These are phyloP conservation scores for Neurospora terricola DNA, from an alignment of 495 filamentous ascomycete species.

Conservation along the genomic window DNA sequence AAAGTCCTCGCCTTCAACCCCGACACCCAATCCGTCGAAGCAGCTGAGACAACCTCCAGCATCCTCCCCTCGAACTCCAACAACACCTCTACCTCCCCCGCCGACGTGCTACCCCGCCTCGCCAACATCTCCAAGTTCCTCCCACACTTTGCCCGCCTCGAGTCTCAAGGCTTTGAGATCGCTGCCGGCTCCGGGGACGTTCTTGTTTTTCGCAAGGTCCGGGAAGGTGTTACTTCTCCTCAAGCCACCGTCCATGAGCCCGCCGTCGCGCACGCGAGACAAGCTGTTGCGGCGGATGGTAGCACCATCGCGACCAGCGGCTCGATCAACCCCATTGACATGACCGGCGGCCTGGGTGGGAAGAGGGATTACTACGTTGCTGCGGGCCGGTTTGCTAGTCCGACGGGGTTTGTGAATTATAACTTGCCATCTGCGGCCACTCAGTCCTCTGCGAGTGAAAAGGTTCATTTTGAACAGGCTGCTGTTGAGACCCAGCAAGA, in stretches of 20 bases:
- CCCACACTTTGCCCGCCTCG: conserved; percentile 53
- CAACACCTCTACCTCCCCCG: conserved; percentile 33
- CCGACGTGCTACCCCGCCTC: conserved; percentile 56
- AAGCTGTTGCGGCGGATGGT: background rate
- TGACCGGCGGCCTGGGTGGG: conserved; percentile 36
- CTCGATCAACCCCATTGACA: conserved; percentile 46
- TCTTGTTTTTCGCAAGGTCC: conserved; percentile 59
- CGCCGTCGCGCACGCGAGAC: background rate
- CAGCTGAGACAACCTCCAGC: conserved; percentile 53
- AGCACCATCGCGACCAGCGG: background rate
- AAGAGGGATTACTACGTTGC: conserved; percentile 25
- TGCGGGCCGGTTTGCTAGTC: conserved; percentile 41
- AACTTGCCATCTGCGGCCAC: conserved; percentile 29
- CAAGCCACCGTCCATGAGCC: background rate
- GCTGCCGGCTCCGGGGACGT: conserved; percentile 59
- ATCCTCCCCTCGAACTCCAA: conserved; percentile 31
- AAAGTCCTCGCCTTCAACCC: conserved; percentile 67
- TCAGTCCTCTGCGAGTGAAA: conserved; percentile 15
- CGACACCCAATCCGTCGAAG: conserved; percentile 46
- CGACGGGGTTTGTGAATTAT: conserved; percentile 50
- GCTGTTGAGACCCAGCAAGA: conserved; percentile 21
- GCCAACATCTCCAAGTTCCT: conserved; percentile 64
- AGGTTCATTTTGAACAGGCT: conserved; percentile 46
- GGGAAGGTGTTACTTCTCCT: conserved; percentile 11
- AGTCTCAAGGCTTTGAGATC: conserved; percentile 63